Evolutionary conservation across 1,284 basidiomycete genomes (phyloP), one percentile per base, ranked within the genome.

Genomic region (Athelia psychrophila): DNA sequence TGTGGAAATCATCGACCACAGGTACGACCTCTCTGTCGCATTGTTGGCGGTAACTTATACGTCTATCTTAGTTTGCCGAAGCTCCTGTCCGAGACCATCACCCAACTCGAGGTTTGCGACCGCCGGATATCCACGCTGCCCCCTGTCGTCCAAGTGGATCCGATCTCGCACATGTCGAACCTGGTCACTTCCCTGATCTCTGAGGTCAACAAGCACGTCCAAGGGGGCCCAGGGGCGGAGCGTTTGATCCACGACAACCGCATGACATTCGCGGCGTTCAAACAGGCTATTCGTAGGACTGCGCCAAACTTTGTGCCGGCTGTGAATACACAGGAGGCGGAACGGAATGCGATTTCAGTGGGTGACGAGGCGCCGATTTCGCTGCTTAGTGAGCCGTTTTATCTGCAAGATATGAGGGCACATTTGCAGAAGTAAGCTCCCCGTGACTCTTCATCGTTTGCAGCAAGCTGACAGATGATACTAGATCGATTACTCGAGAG

Each of bases 301-400:
- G 65, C 64, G n/a, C 71, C 72, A 0, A 61, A 64, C 20, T 72
- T 73, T 49, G 49, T 63, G 18, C 60, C 60, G 9, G 50, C 19
- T 48, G 51, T 50, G 48, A 48, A 51, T 6, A 44, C 52, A 30
- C 52, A 48, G 4, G 51, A 53, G 5, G 44, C 50, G 3, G 24
- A 24, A 19, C 27, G 13, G 16, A n/a, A 36, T 9, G 4, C 16
- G n/a, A 48, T n/a, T 25, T 47, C 52, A 24, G 30, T 56, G 20
- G 51, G 36, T 23, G 55, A 50, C 10, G 52, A 44, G 18, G 49
- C 40, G 22, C 50, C 50, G 10, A 49, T 53, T 27, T 8, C 51
- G 30, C 27, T 48, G 20, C 23, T 35, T n/a, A 38, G 50, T 10
- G 47, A 52, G 18, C 51, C 63, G 3, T 57, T 67, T 32, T 64